A percentile compares a stretch with the other conserved stretches of the same genome.
Conservation (phyloP, 1,284 basidiomycete genomes). For the Heterobasidion occidentale region DNA sequence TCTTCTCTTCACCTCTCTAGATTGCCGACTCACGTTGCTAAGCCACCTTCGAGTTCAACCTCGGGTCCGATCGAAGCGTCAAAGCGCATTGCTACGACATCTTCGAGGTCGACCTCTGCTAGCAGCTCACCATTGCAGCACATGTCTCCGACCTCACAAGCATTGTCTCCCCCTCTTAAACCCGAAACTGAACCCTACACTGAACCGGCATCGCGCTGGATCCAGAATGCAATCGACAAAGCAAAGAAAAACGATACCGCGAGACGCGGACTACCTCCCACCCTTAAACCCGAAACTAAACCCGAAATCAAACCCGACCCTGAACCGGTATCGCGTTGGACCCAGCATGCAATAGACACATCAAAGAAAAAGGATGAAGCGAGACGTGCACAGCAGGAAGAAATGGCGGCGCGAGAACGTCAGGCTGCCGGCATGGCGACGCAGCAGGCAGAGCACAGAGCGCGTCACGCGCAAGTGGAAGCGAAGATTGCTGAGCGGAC, state of each 20-base stretch:
- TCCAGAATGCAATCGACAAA: conserved; percentile 35
- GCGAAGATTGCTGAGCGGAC: not conserved
- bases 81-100: no score
- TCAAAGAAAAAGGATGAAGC: conserved; percentile 16
- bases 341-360: conserved; percentile 35
- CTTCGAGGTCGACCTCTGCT: no score
- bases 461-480: conserved; percentile 7
- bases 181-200: conserved; percentile 29
- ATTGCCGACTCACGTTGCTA: conserved; percentile 19
- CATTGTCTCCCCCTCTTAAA: not conserved
- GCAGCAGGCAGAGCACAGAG: conserved; percentile 13
- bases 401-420: conserved; percentile 8
- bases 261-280: no score
- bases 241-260: conserved; percentile 18
- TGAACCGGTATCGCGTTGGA: conserved; percentile 34
- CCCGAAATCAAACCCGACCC: no score
- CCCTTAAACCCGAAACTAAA: no score
- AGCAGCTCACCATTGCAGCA: no score
- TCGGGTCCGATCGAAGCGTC: no score
- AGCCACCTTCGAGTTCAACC: no score
- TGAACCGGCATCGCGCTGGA: conserved; percentile 34
- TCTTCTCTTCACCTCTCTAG: conserved; percentile 24
- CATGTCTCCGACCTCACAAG: not conserved
- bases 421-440: not conserved
- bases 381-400: conserved; percentile 7